Evolutionary conservation across 169 alveolate species (phyloP).

Genomic region (Perkinsus olseni): DNA sequence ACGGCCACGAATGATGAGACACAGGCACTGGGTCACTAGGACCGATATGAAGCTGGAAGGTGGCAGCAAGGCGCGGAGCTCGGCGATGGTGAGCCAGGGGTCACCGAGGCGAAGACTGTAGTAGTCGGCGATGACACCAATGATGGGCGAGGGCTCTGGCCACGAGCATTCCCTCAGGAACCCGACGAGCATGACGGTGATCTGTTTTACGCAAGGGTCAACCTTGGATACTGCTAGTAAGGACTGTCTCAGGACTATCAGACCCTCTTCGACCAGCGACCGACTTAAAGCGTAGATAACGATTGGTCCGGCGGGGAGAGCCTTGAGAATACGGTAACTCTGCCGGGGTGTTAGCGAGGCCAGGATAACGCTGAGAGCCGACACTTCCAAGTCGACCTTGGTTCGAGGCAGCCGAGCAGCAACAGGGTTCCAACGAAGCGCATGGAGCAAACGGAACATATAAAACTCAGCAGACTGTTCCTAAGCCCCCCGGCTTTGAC

Average conservation of each 20-base stretch:
- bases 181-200: not conserved
- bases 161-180: not conserved
- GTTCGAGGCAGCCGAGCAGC: too few species aligned
- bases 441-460: too few species aligned
- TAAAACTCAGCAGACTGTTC: too few species aligned
- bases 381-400: too few species aligned
- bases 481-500: not conserved
- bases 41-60: not conserved
- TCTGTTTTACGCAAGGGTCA: not conserved
- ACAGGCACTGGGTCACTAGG: not conserved
- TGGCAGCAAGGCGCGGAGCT: not conserved
- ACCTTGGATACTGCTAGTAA: not conserved
- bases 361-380: too few species aligned
- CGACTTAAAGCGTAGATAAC: not conserved
- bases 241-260: not conserved
- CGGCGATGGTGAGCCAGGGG: not conserved
- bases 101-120: not conserved
- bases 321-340: too few species aligned
- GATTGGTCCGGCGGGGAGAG: not conserved
- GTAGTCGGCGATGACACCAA: not conserved
- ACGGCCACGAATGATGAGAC: not conserved
- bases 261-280: not conserved
- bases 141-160: not conserved
- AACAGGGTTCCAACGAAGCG: too few species aligned
- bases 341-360: too few species aligned